phyloP scores from a whole-genome alignment of 495 filamentous ascomycete species.

The Aspergillus steynii region DNA sequence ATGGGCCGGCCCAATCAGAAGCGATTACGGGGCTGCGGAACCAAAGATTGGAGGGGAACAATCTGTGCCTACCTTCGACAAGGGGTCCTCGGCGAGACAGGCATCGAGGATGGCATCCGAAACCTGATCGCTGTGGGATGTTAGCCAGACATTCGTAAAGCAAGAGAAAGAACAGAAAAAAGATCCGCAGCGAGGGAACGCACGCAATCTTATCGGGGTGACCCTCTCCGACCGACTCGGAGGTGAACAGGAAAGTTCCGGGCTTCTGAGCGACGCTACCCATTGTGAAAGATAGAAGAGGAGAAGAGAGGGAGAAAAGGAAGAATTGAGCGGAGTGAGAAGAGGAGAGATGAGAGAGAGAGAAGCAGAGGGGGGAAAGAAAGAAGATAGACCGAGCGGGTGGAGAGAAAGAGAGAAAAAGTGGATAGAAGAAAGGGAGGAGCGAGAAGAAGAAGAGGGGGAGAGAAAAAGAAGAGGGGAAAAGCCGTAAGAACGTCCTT shows the following conservation, averaged over 20 bases:
- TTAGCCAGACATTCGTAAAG: conserved; percentile 14
- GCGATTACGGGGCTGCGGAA: conserved; percentile 1
- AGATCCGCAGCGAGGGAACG: conserved; percentile 25
- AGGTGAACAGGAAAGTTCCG: conserved; percentile 96
- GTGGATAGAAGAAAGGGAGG: conserved; percentile 10
- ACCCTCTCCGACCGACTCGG: conserved; percentile 96
- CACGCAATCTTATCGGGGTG: conserved; percentile 97
- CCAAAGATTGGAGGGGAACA: conserved; percentile 4
- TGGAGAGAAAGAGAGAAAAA: conserved; percentile 24
- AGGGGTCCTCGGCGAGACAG: conserved; percentile 87
- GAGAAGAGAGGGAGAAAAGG: conserved; percentile 20
- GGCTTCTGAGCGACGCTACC: conserved; percentile 55
- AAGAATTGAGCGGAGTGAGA: conserved; percentile 19
- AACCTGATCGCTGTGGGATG: conserved; percentile 74
- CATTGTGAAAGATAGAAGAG: conserved; percentile 52
- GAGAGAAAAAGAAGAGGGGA: conserved; percentile 12
- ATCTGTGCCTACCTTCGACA: conserved; percentile 71
- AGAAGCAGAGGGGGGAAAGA: conserved; percentile 19
- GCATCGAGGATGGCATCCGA: conserved; percentile 99
- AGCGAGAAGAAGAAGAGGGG: conserved; percentile 18
- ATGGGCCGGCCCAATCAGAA: conserved; percentile 10
- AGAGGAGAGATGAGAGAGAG: conserved; percentile 15
- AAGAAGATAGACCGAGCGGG: conserved; percentile 16
- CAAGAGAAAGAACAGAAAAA: conserved; percentile 4
- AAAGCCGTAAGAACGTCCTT: conserved; percentile 27